Evolutionary conservation across 2,329 filamentous ascomycete genomes (phyloP).

Genomic region (Pseudogymnoascus sp.): DNA sequence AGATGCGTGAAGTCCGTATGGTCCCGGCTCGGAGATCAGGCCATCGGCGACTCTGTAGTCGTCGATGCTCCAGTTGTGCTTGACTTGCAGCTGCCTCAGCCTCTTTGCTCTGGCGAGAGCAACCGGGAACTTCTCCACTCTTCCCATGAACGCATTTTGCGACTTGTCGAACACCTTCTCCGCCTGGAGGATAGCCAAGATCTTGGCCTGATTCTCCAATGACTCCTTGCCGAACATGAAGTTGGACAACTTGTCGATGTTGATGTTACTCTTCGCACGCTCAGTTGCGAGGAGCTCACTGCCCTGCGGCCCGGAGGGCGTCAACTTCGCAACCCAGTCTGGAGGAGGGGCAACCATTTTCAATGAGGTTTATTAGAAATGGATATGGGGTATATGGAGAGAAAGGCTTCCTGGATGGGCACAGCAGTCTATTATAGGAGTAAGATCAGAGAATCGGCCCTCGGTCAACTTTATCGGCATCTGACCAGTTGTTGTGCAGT

Average conservation of each 20-base stretch:
- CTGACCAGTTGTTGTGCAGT: not conserved
- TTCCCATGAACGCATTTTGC: slow-evolving; percentile 67
- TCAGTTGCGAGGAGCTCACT: slow-evolving; percentile 62
- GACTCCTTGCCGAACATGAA: slow-evolving; percentile 62
- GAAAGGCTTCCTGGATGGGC: not conserved
- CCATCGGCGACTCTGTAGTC: slow-evolving; percentile 60
- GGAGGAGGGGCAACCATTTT: slow-evolving; percentile 21
- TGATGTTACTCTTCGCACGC: slow-evolving; percentile 58
- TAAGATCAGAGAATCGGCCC: not conserved
- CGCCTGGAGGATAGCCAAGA: slow-evolving; percentile 56
- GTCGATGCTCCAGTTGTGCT: slow-evolving; percentile 60
- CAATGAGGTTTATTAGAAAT: not conserved
- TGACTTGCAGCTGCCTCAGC: slow-evolving; percentile 55
- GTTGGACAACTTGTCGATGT: slow-evolving; percentile 58
- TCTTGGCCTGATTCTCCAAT: slow-evolving; percentile 50
- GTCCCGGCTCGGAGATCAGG: slow-evolving; percentile 64
- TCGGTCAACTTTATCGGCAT: slow-evolving; percentile 4
- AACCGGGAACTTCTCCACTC: slow-evolving; percentile 60
- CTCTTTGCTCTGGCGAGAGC: slow-evolving; percentile 65
- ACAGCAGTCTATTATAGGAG: slow-evolving; percentile 1
- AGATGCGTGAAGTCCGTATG: slow-evolving; percentile 63
- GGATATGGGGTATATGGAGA: slow-evolving; percentile 1
- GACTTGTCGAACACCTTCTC: slow-evolving; percentile 72
- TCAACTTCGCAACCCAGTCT: slow-evolving; percentile 60
- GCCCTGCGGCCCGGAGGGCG: slow-evolving; percentile 60